phyloP scores from a whole-genome alignment of 2,329 filamentous ascomycete genomes.

The Cladophialophora psammophila region DNA sequence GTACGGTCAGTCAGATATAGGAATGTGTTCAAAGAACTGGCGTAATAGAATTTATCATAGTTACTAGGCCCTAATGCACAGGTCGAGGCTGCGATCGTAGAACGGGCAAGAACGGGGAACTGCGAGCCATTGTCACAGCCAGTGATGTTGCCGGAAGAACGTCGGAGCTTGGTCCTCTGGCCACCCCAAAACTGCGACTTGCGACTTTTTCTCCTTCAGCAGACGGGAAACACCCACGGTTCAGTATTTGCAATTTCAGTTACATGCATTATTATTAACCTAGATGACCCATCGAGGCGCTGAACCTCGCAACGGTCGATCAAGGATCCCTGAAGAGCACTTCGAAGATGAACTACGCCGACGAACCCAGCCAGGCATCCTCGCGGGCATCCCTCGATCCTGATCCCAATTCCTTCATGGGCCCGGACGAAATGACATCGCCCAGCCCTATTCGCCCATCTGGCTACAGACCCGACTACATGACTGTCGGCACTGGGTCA shows the following conservation, averaged over 20 bases:
- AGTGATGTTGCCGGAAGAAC: constrained; percentile 13
- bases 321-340: constrained; percentile 5
- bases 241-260: background rate
- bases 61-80: background rate
- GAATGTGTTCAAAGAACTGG: background rate
- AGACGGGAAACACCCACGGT: constrained; percentile 2
- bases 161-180: background rate
- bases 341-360: constrained; percentile 32
- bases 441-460: constrained; percentile 27
- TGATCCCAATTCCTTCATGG: constrained; percentile 9
- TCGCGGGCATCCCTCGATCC: constrained; percentile 23
- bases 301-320: constrained; percentile 3
- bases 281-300: constrained; percentile 8
- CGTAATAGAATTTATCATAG: background rate
- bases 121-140: background rate
- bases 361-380: constrained; percentile 24
- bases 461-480: constrained; percentile 67
- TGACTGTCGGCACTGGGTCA: constrained; percentile 85
- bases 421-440: constrained; percentile 28
- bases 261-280: constrained; percentile 21
- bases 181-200: constrained; percentile 11
- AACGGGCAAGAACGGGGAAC: background rate
- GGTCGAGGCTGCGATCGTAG: background rate
- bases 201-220: background rate
- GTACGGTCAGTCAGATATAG: background rate